phyloP scores from a whole-genome alignment of 2,329 filamentous ascomycete genomes.

The Cephalotrichum gorgonifer region DNA sequence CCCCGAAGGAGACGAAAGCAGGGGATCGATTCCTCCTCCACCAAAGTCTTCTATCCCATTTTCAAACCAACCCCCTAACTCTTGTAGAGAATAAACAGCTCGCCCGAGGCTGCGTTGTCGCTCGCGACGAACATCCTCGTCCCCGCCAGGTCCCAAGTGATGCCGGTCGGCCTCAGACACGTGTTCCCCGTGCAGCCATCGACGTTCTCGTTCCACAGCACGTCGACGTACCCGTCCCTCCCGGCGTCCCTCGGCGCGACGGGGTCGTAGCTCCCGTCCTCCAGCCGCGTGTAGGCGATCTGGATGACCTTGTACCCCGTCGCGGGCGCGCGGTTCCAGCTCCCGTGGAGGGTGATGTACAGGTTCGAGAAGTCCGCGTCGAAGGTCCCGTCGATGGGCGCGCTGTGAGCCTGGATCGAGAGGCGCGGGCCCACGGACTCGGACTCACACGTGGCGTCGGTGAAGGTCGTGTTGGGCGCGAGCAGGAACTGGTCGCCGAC shows the following conservation, averaged over 20 bases:
- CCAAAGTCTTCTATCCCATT: no score
- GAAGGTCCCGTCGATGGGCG: constrained; percentile 52
- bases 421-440: constrained; percentile 30
- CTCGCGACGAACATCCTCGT: constrained; percentile 14
- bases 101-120: constrained; percentile 13
- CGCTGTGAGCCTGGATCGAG: constrained; percentile 47
- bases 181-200: constrained; percentile 15
- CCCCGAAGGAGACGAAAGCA: no score
- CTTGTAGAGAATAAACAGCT: constrained; percentile 12
- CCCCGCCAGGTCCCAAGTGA: constrained; percentile 12
- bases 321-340: constrained; percentile 34
- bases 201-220: constrained; percentile 21
- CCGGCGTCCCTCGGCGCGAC: constrained; percentile 17
- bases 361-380: constrained; percentile 37
- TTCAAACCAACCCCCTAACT: no score
- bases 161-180: constrained; percentile 14
- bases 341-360: constrained; percentile 52
- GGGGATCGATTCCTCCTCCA: no score
- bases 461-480: constrained; percentile 22
- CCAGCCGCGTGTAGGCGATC: constrained; percentile 19
- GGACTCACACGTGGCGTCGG: constrained; percentile 22
- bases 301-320: constrained; percentile 27
- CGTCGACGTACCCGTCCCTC: constrained; percentile 17
- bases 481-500: constrained; percentile 26
- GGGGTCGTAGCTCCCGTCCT: constrained; percentile 17